Conservation (phyloP, 139 green algal genomes). For the Tetradesmus obliquus region DNA sequence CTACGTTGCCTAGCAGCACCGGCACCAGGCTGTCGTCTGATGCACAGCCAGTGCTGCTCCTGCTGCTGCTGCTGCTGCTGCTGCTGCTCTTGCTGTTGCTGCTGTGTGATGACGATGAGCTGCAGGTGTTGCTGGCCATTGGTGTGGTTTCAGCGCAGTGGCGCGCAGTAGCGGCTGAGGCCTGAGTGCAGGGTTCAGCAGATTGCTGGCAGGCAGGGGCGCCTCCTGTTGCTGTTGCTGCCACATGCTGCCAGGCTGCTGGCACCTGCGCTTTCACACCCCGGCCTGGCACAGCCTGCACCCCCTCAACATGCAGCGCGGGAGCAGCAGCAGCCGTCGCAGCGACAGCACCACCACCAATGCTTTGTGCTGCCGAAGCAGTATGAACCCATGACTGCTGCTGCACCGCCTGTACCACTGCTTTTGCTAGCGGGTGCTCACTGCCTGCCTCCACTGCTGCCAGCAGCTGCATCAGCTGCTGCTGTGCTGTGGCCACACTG, state of each 20-base stretch:
- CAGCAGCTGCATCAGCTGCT: slow-evolving; percentile 50
- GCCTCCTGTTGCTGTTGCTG: background rate
- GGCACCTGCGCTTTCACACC: background rate
- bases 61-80: background rate
- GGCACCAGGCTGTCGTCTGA: background rate
- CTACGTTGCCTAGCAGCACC: slow-evolving; percentile 80
- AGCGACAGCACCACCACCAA: background rate
- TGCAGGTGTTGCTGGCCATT: background rate
- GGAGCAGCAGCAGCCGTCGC: background rate
- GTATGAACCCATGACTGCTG: background rate
- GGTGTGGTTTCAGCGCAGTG: too few species aligned
- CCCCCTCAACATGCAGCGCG: slow-evolving; percentile 43
- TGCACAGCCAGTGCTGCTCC: background rate
- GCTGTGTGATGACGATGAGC: background rate
- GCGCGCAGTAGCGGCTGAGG: too few species aligned
- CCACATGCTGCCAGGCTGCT: background rate
- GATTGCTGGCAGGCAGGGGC: background rate
- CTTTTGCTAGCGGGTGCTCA: slow-evolving; percentile 89
- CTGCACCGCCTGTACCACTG: slow-evolving; percentile 67
- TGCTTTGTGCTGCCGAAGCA: background rate
- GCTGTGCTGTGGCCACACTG: background rate
- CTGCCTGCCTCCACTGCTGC: slow-evolving; percentile 81
- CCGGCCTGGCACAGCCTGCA: background rate
- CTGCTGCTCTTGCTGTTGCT: background rate
- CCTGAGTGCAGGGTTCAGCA: background rate